Base-by-base conservation (phyloP, 805 yeast genomes). In the Kodamaea fukazawae region DNA sequence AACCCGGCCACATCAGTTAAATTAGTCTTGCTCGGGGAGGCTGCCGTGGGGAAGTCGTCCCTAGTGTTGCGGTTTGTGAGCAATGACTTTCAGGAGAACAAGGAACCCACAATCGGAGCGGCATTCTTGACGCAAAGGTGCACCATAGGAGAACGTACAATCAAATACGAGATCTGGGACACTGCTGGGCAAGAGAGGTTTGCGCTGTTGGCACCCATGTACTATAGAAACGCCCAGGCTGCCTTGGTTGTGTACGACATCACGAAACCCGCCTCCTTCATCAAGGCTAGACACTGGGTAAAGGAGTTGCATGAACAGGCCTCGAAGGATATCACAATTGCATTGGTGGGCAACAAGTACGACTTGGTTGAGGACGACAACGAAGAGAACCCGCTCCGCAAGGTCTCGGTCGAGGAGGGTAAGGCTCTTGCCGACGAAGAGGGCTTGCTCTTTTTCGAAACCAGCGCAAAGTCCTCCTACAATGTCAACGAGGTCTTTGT, bases 181-280 rank as follows among this genome's bases (percentile, higher is more conserved):
- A 90, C 98, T 10, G 98, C 98, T 2, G 99, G 99, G 14, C 98
- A 91, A 70, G 99, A 91, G 62, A 70, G 99, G 48, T 91, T 91
- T 70, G 96, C 97, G 11, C 82, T 91, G 17, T 75, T 91, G 55
- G 97, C 98, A 1, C 98, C 98, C 20, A 84, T 91, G 93, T 91
- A 91, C 65, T 91, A 91, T 68, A 78, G 99, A 60, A 91, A 93
- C 57, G 97, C 99, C 11, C 96, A 90, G 60, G 95, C 96, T 18
- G 98, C 98, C 0, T 70, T 91, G 46, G 96, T 93, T 10, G 99
- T 91, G 7, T 91, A 91, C 60, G 99, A 91, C 56, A 79, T 91
- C 50, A 90, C 98, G 29, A 89, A 89, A 57, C 96, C 96, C 2
- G 93, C 95, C 10, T 84, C 95, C 16, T 91, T 91, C 54, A 83